Base-by-base conservation (phyloP, 2,329 filamentous ascomycete species). In the Trichoderma polysporum region DNA sequence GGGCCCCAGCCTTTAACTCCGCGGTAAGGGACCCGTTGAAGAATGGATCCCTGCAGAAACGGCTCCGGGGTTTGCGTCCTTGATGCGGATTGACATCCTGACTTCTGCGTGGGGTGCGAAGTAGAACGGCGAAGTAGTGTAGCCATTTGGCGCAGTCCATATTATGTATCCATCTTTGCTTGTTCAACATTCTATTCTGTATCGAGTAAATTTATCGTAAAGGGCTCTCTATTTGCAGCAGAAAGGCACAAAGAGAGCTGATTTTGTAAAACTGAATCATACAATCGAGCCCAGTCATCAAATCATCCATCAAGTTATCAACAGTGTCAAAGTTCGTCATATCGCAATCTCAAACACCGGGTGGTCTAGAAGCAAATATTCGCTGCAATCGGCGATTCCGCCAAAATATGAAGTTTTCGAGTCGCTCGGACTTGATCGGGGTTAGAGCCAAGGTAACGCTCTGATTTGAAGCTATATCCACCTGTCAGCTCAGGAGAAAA, bases 381-480 rank as follows among this genome's bases (percentile, higher is more conserved):
- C 13, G 19, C n/a, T 12, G 41, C 10, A 22, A 2, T 22, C 6
- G 22, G 62, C n/a, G 37, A 31, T 2, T 67, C 50, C 15, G 52
- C 66, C 50, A 58, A 15, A 22, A 67, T 58, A 8, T 35, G 29
- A 31, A 67, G 37, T 22, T 47, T 31, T 33, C 66, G 61, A 19
- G 68, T 69, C 17, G n/a, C 19, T 29, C 60, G 59, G 12, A 69
- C 60, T 2, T 45, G 13, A 12, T 61, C 59, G 4, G 68, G 58
- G 22, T 66, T 50, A 7, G 62, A 31, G 13, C 69, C 69, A 5
- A 69, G 47, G 25, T 70, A 70, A 1, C 69, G 68, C 19, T 65
- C 66, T 29, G 66, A 64, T 50, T 65, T 66, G 35, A 70, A 70
- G 33, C 69, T 70, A 50, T 68, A 54, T 31, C 2, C 35, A 49